Evolutionary conservation across 2,329 filamentous ascomycete species (phyloP).

Genomic region (Lachnellula arida): DNA sequence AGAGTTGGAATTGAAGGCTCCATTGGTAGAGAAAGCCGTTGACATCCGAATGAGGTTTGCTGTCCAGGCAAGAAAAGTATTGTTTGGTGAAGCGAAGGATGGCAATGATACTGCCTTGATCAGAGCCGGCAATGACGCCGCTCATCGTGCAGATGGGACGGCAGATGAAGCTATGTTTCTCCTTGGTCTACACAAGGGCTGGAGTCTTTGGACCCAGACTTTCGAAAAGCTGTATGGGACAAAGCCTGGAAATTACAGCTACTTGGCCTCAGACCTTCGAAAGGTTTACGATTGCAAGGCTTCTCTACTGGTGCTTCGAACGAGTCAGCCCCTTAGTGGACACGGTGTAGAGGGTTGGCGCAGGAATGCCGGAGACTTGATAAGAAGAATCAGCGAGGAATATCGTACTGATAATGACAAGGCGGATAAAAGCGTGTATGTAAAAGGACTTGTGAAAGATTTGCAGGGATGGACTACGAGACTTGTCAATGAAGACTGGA

Average conservation of each 20-base stretch:
- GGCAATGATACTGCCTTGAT: background rate
- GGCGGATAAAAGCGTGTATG: background rate
- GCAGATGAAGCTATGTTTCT: background rate
- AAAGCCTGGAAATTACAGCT: background rate
- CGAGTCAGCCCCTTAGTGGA: too few species aligned
- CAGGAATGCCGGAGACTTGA: background rate
- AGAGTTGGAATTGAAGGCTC: background rate
- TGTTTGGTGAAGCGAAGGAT: background rate
- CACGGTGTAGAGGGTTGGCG: background rate
- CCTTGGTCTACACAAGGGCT: background rate
- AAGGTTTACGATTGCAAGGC: too few species aligned
- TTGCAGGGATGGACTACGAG: background rate
- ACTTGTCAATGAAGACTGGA: background rate
- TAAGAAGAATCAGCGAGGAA: background rate
- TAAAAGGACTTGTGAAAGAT: background rate
- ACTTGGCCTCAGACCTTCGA: background rate
- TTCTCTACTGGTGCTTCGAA: too few species aligned
- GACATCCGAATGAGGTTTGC: constrained; percentile 1
- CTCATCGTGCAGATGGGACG: background rate
- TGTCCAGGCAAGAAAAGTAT: background rate
- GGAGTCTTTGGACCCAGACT: background rate
- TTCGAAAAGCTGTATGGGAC: background rate
- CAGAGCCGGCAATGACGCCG: background rate
- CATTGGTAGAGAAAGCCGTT: constrained; percentile 1
- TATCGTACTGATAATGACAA: background rate